These are phyloP conservation scores for Inga leiocalycina DNA, from an alignment of 306 rosid species.

Conservation along the genomic window DNA sequence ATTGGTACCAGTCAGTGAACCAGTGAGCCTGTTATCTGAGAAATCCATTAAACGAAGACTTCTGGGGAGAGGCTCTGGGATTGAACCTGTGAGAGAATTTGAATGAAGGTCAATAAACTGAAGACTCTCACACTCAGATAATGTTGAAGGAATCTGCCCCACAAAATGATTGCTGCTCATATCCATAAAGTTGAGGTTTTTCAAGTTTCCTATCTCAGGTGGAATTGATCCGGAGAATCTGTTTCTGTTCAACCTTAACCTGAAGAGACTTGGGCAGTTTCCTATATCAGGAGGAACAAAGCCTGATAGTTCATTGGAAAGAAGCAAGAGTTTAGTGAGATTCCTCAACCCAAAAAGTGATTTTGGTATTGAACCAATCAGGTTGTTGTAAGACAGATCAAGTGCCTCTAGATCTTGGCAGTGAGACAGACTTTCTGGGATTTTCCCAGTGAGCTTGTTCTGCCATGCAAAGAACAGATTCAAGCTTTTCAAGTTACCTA, in stretches of 20 bases:
- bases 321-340: conserved; percentile 73
- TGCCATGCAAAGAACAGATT: conserved; percentile 81
- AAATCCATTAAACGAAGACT: conserved; percentile 71
- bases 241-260: conserved; percentile 72
- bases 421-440: conserved; percentile 73
- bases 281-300: conserved; percentile 86
- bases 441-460: conserved; percentile 75
- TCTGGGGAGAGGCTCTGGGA: conserved; percentile 74
- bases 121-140: conserved; percentile 66
- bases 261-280: conserved; percentile 68
- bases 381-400: conserved; percentile 79
- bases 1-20: conserved; percentile 49
- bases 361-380: conserved; percentile 74
- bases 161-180: conserved; percentile 65
- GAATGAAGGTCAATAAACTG: conserved; percentile 88
- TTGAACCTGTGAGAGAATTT: conserved; percentile 64
- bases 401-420: conserved; percentile 71
- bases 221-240: conserved; percentile 80
- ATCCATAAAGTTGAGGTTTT: conserved; percentile 67
- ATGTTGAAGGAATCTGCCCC: conserved; percentile 72
- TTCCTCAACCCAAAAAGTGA: conserved; percentile 59
- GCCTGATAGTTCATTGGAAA: conserved; percentile 84
- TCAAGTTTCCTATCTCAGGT: conserved; percentile 74
- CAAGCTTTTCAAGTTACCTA: conserved; percentile 76
- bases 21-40: conserved; percentile 70